Base-by-base conservation (phyloP, 192 early-diverging fungal genomes). In the Coemansia sp. region DNA sequence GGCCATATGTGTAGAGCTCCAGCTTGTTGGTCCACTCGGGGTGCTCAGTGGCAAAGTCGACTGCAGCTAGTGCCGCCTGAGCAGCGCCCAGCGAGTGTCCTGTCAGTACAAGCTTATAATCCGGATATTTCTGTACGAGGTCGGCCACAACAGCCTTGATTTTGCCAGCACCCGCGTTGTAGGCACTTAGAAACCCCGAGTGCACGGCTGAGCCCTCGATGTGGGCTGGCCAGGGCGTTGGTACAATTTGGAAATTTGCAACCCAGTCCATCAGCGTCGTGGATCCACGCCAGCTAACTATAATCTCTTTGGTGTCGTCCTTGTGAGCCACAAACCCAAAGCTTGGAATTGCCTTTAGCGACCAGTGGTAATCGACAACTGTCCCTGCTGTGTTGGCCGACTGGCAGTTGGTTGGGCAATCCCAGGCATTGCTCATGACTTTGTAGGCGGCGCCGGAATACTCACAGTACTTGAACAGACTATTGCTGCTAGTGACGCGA, bases 41-140 rank as follows among this genome's bases (percentile, higher is more conserved):
- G n/a, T 39, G 20, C 21, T 50, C 52, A 2, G 61, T 43, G 13
- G 64, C 69, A 23, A 79, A 23, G 31, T 78, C 76, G 33, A 71
- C 38, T 13, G 72, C 20, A 11, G 57, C 64, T 5, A 84, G 42
- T 16, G 66, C 33, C 23, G 82, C 76, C 20, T 68, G 61, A 5
- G 82, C 73, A 10, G 72, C 81, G 5, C 81, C 81, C 20, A 78
- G 61, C 9, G 81, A 83, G 39, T 79, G 77, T 1, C 82, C 82
- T 16, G 69, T 64, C 20, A 84, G 34, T 2, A 64, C 70, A 41
- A 84, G 63, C 6, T 41, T 65, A 59, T 84, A 68, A 11, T 72
- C 68, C 0, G 77, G 77, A 48, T 84, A 73, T 13, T 62, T 61
- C 26, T 45, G 28, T 38, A 71, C 34, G 16, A 77, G 39, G 23